Base-by-base conservation (phyloP, 2,329 filamentous ascomycete species). In the Trichoderma simmonsii region DNA sequence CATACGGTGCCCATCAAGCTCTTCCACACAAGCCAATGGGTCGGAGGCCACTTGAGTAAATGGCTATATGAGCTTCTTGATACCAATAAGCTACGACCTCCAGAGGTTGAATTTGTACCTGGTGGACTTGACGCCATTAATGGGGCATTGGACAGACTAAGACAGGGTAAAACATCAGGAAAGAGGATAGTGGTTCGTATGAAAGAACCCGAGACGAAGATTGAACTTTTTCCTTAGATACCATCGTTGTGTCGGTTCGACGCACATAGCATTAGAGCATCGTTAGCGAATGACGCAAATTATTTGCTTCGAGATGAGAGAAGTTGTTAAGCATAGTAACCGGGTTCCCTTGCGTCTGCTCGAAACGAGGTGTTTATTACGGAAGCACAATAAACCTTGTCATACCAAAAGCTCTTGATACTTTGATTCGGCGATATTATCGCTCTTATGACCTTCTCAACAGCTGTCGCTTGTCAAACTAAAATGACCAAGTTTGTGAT, bases 1-100 rank as follows among this genome's bases (percentile, higher is more conserved):
- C 70, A 72, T 14, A 70, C 70, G 12, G 70, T 63, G 2, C 70
- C 65, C 1, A 70, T 72, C 21, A 72, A 56, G 30, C 56, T 72
- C 9, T 72, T 72, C 21, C 65, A 72, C n/a, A 69, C 70, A 6
- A 69, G 62, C 21, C 14, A 59, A 63, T 65, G 63, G 5, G 65
- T 72, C 4, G 70, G 70, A 5, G 65, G 65, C 3, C 56, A 72
- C 32, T 12, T 72, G 39, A 72, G 70, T 26, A 69, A 72, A 15
- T 72, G 70, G 70, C 43, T 72, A 2, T 70, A 71, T 6, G 70
- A 72, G 30, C 43, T 72, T 2, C 70, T 72, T 18, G 54, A 72
- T 34, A 62, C 48, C 15, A 24, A 54, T 11, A 63, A 36, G 39
- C 14, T 72, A 12, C 65, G 39, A 3, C 64, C 65, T 14, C 65